phyloP scores from a whole-genome alignment of 2,329 filamentous ascomycete species.

The Fusarium brachygibbosum region DNA sequence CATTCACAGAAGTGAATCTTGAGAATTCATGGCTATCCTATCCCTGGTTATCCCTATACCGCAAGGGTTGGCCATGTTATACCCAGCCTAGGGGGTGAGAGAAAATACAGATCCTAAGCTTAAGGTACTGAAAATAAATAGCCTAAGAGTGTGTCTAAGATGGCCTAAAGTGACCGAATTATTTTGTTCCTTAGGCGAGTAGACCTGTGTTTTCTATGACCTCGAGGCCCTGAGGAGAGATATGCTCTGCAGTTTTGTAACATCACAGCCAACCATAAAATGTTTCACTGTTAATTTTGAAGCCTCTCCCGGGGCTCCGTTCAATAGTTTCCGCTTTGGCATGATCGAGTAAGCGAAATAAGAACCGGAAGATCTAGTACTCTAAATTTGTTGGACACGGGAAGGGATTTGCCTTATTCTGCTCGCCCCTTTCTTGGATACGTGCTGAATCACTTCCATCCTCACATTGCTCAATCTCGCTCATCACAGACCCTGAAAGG shows the following conservation, averaged over 20 bases:
- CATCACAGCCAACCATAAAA: not conserved
- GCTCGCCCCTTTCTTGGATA: conserved; percentile 19
- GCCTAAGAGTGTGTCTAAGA: too few species aligned
- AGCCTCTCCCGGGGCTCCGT: not conserved
- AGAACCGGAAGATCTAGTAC: conserved; percentile 2
- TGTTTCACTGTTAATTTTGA: conserved; percentile 12
- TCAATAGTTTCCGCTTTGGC: not conserved
- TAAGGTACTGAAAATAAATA: too few species aligned
- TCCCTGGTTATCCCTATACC: not conserved
- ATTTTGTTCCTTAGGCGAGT: too few species aligned
- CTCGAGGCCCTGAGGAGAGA: not conserved
- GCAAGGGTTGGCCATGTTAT: not conserved
- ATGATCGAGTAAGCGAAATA: conserved; percentile 10
- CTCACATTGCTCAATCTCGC: conserved; percentile 31
- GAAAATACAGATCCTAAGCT: too few species aligned
- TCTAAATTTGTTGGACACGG: not conserved
- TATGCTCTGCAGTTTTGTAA: not conserved
- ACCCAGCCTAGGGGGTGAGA: too few species aligned
- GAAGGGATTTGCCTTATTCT: not conserved
- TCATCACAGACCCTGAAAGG: conserved; percentile 19
- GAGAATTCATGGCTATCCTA: too few species aligned
- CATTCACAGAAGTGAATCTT: not conserved
- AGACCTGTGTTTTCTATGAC: too few species aligned
- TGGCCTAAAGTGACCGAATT: too few species aligned
- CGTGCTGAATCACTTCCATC: not conserved